phyloP scores from a whole-genome alignment of 495 filamentous ascomycete genomes.

The Ramalina peruviana region DNA sequence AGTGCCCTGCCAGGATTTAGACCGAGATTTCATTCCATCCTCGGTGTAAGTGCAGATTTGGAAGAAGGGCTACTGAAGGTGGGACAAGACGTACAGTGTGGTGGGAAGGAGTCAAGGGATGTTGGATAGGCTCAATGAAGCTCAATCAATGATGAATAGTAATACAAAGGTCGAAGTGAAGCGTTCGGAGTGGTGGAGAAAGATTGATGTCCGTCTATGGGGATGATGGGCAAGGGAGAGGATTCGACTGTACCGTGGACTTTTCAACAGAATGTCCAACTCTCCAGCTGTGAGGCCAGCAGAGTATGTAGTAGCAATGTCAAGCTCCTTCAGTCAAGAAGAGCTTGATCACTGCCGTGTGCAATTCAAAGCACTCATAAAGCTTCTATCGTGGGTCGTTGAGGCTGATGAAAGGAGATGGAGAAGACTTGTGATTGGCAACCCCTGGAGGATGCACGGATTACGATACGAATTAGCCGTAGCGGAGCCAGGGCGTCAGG shows the following conservation, averaged over 20 bases:
- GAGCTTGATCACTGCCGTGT: constrained; percentile 9
- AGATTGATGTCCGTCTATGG: constrained; percentile 1
- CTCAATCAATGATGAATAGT: constrained; percentile 1
- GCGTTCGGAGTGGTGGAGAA: not conserved
- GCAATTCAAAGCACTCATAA: constrained; percentile 5
- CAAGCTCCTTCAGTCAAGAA: not conserved
- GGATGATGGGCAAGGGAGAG: not conserved
- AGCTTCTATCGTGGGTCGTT: constrained; percentile 3
- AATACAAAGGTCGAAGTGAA: constrained; percentile 6
- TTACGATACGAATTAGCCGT: constrained; percentile 16
- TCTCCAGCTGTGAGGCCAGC: no score
- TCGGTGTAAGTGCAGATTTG: no score
- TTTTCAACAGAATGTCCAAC: not conserved
- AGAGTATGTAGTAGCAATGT: not conserved
- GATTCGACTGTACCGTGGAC: constrained; percentile 15
- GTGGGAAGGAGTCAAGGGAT: not conserved
- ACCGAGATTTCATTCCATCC: no score
- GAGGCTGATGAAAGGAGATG: not conserved
- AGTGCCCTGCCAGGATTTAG: no score
- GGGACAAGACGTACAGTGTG: not conserved
- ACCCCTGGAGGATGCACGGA: constrained; percentile 14
- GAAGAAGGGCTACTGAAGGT: no score
- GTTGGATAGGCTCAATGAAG: not conserved
- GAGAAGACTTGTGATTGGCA: constrained; percentile 8
- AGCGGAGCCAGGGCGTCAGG: constrained; percentile 1